phyloP scores from a whole-genome alignment of 139 green algal species.

The Ettlia oleoabundans region DNA sequence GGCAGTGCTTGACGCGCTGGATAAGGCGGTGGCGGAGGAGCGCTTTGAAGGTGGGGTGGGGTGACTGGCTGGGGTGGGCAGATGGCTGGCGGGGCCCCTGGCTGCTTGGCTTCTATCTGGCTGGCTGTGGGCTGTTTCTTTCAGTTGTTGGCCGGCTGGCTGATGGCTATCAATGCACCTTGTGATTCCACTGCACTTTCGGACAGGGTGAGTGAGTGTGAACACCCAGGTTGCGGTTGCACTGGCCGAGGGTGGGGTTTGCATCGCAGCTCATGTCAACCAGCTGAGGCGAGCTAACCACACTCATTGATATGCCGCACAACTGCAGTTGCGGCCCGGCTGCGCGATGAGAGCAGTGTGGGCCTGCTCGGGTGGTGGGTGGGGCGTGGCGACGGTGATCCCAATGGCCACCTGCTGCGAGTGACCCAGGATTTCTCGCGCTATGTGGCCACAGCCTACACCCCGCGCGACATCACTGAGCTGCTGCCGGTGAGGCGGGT shows the following conservation, averaged over 20 bases:
- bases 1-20: neutral
- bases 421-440: slow-evolving; percentile 60
- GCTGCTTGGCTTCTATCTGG: neutral
- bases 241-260: too few relatives aligned
- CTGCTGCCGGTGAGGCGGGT: slow-evolving; percentile 17
- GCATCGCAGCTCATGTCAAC: too few relatives aligned
- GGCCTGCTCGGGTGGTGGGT: slow-evolving; percentile 83
- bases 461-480: slow-evolving; percentile 62
- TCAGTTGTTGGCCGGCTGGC: neutral
- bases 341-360: slow-evolving; percentile 67
- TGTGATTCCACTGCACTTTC: too few relatives aligned
- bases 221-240: too few relatives aligned
- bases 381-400: slow-evolving; percentile 64
- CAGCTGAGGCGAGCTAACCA: too few relatives aligned
- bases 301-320: too few relatives aligned
- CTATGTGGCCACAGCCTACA: slow-evolving; percentile 64
- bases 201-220: too few relatives aligned
- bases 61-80: neutral
- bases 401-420: slow-evolving; percentile 77
- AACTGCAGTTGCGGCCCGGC: slow-evolving; percentile 53
- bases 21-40: neutral
- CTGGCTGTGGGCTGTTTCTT: neutral
- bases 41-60: slow-evolving; percentile 21
- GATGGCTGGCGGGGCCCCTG: neutral
- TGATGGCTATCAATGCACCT: too few relatives aligned